Base-by-base conservation (phyloP, 1,139 yeast species). In the Magnusiomyces suaveolens region DNA sequence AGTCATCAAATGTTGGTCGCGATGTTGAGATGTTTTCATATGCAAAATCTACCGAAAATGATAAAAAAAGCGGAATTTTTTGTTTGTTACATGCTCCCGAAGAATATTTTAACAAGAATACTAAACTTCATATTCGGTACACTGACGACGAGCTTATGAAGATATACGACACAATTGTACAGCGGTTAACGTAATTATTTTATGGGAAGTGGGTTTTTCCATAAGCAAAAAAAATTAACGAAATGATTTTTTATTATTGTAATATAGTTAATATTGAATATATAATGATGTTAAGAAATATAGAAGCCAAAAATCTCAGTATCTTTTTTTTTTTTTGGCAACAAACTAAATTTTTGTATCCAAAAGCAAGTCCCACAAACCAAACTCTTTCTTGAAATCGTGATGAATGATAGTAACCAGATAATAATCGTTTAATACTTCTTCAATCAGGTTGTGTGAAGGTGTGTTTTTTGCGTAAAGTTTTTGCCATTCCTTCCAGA, bases 401-500 rank as follows among this genome's bases (percentile, higher is more conserved):
- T 89, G 97, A 67, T 87, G 88, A 43, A 90, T 83, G 58, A 90
- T 76, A 53, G 96, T 84, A 24, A 89, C 90, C 64, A 94, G 75
- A 61, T 81, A 82, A 62, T 85, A 87, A 53, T 81, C 76, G 46
- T 80, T 75, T 64, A 81, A 76, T 43, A 89, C 76, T 18, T 74
- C 69, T 56, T 80, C 79, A 61, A 92, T 76, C 62, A 90, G 75
- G 55, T 79, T 72, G 25, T 48, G 63, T 78, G 80, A n/a, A 89
- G 73, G 39, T 73, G 72, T 71, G 52, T 72, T 72, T 54, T 75
- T 77, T 58, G 80, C 78, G 69, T 89, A 92, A 57, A 95, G 75
- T 60, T 85, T 77, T 52, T 87, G 86, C 98, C 98, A 92, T 69
- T 90, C 95, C 47, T 77, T 72, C 95, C 97, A 87, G 58, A 92